Evolutionary conservation across 2,329 filamentous ascomycete species (phyloP), one percentile per base, ranked within the genome.

Genomic region (Xylariaceae sp.): DNA sequence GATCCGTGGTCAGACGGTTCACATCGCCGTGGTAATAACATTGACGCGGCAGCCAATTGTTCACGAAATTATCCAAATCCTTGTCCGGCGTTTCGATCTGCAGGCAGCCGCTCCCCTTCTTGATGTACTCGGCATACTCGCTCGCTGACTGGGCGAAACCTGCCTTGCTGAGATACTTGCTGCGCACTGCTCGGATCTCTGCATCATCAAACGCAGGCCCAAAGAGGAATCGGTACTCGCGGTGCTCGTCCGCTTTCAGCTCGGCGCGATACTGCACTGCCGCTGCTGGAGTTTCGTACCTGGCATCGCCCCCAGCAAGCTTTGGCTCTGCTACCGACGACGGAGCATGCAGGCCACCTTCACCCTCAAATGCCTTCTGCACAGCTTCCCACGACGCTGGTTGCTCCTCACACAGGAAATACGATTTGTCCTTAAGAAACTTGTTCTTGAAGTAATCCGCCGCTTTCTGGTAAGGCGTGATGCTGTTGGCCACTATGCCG

Each of bases 21-120:
- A 83, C 80, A 59, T 83, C 81, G 49, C 82, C 82, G 63, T 85
- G 82, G 67, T 85, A 84, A 73, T 79, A 84, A 16, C 80, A 74
- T 62, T 85, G 82, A 7, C 81, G 80, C 14, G 81, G 78, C 10
- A 84, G 73, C 82, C 82, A 85, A 68, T 83, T 76, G 71, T 85
- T 85, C 67, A 85, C 77, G 57, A 84, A 80, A 64, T 84, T 82
- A 68, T 85, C 79, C 14, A 85, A 73, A 16, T 76, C 77, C 54
- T 77, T 75, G 65, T 85, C 81, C 1, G 81, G 81, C 0, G 81
- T 83, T 55, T 79, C 73, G n/a, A 84, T 78, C 26, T 72, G 71
- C 29, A 85, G 69, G 57, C 79, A 82, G 2, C 82, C 82, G 18
- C 70, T 69, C 7, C 81, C 81, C 48, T 72, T 63, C n/a, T 74